Evolutionary conservation across 176 grass and related monocot genomes (phyloP).

Genomic region (Cenchrus fungigraminus): DNA sequence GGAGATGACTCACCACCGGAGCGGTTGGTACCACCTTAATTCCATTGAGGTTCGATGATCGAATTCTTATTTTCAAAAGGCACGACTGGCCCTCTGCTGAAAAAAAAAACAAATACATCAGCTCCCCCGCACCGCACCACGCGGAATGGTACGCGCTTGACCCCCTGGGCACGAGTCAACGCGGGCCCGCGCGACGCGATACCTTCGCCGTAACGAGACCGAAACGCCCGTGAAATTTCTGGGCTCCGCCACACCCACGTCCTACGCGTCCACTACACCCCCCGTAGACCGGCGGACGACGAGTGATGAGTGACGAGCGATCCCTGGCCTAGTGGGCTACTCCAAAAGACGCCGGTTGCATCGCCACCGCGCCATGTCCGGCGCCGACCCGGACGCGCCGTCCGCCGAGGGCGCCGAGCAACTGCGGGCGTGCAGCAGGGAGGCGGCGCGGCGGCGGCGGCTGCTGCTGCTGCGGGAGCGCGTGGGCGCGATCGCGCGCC

Average conservation of each 20-base stretch:
- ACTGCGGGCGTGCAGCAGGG: not conserved
- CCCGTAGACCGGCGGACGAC: not conserved
- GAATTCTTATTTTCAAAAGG: too few relatives aligned
- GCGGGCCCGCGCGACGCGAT: not conserved
- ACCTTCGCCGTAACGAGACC: not conserved
- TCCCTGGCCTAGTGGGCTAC: too few relatives aligned
- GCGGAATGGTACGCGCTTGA: too few relatives aligned
- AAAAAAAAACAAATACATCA: too few relatives aligned
- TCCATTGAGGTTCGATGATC: too few relatives aligned
- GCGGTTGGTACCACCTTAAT: too few relatives aligned
- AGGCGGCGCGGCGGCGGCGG: slow-evolving; percentile 11
- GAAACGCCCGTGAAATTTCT: not conserved
- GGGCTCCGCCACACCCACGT: not conserved
- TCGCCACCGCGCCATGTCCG: slow-evolving; percentile 17
- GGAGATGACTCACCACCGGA: too few relatives aligned
- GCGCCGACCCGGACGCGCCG: not conserved
- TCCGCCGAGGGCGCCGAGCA: not conserved
- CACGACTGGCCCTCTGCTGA: too few relatives aligned
- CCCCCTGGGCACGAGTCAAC: not conserved
- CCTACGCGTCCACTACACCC: not conserved
- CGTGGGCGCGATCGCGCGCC: not conserved
- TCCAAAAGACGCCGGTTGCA: not conserved
- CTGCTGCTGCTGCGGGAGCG: slow-evolving; percentile 14
- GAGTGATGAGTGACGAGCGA: not conserved
- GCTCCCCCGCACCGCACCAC: too few relatives aligned